Evolutionary conservation across 495 filamentous ascomycete genomes (phyloP), one percentile per base, ranked within the genome.

Genomic region (Podospora pseudopauciseta): DNA sequence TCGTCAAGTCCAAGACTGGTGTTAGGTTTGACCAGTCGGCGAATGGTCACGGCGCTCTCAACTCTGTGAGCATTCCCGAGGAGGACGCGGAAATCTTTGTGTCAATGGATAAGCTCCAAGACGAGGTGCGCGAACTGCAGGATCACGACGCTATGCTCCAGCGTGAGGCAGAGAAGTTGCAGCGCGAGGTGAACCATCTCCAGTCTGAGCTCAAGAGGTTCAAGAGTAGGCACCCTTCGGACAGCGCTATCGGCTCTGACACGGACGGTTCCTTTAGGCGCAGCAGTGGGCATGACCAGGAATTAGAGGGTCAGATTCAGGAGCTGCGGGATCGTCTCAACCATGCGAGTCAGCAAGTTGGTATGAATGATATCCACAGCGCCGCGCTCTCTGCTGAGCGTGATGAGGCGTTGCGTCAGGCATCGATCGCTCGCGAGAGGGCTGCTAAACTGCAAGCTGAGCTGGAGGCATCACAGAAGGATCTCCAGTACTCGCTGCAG

Each of bases 21-120:
- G 73, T 73, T 28, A 70, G 64, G 11, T 65, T 76, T 4, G 66
- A 65, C 27, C 71, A 71, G 54, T 73, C 69, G 20, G 69, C 71
- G 1, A 71, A 77, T 26, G 68, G 77, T 26, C 80, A 84, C 62
- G 79, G 71, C 9, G 73, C 79, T 18, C 65, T 84, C 13, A 80
- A 81, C 65, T 75, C 64, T 0, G 71, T 81, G 27, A 69, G 74
- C 30, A 76, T 84, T 28, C 76, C 77, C 54, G 74, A 81, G 62
- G 82, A 84, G 63, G 82, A 85, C 67, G 78, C 80, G 73, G 75
- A 81, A 60, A 83, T 85, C 34, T 84, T 85, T 64, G 82, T 83
- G 28, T 83, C 82, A 13, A 72, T 84, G 75, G 82, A 85, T 82
- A 85, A 83, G 81, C 83, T 85, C 80, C 81, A 80, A 63, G 80